Percentiles rank a stretch among this genome's conserved stretches.
These are phyloP conservation scores for Perkinsus chesapeaki DNA, from an alignment of 169 alveolate species.

Conservation along the genomic window DNA sequence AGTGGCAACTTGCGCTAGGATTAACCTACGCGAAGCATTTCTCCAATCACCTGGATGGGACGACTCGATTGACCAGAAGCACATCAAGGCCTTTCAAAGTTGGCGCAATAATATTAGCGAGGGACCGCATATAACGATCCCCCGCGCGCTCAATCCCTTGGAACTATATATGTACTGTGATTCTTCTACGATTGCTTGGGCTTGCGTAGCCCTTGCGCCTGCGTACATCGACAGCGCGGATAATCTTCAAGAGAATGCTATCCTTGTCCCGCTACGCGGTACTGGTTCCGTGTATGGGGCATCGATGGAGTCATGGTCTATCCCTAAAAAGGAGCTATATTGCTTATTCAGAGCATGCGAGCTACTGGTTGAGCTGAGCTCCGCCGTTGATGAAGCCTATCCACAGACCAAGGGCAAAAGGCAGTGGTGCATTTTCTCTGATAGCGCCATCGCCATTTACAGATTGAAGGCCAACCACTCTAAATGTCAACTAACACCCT, in stretches of 20 bases:
- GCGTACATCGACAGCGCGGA: neutral
- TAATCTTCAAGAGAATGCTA: neutral
- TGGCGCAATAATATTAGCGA: neutral
- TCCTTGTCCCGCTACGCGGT: neutral
- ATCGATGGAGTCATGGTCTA: neutral
- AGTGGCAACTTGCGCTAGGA: neutral
- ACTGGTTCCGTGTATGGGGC: neutral
- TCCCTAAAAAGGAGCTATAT: neutral
- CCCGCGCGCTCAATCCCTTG: neutral
- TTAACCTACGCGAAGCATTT: neutral
- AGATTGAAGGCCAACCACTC: neutral
- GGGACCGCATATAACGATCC: neutral
- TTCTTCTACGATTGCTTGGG: neutral
- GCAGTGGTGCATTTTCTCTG: neutral
- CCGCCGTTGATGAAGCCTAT: neutral
- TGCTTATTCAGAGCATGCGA: neutral
- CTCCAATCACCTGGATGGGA: neutral
- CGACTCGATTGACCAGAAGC: neutral
- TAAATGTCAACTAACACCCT: neutral
- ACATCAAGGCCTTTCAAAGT: neutral
- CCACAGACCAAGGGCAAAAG: neutral
- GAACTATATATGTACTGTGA: neutral
- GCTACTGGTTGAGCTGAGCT: neutral
- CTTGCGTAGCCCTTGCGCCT: neutral
- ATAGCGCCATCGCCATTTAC: neutral